Evolutionary conservation across 2,329 filamentous ascomycete species (phyloP), one percentile per base, ranked within the genome.

Genomic region (Verticillium nubilum): DNA sequence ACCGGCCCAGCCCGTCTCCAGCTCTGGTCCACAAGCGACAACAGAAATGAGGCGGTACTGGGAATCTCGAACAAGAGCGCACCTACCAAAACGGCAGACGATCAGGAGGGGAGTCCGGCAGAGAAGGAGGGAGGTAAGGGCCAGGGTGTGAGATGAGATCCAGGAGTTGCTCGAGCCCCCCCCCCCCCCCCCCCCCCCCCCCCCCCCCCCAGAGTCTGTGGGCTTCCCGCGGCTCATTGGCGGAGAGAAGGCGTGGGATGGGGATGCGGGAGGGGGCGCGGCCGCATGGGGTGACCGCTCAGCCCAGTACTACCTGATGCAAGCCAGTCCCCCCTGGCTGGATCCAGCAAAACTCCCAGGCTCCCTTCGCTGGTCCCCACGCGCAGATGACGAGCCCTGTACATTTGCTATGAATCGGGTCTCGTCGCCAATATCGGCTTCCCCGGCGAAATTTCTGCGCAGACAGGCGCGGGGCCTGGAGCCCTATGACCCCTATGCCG

Each of bases 181-280:
- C 42, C 52, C 12, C 33, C 52, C 56, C 25, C 57, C 59, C 61
- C 12, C 33, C 52, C 56, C 25, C 42, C 42, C 25, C 42, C 42
- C 42, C 52, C 12, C 33, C 52, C 56, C 25, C 57, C 59, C 61
- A 65, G 63, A 65, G 62, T 64, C 63, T 62, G 62, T 65, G 63
- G 62, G 63, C 54, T 58, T 63, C 52, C 61, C 58, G 59, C 55
- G 57, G 54, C 55, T 63, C 61, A 63, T 59, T 65, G 62, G 62
- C 61, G 62, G 62, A 61, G 59, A 56, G 50, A 50, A 29, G 54
- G 52, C 62, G 54, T 50, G 42, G 42, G 42, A 50, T 50, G 42
- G 42, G 42, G 42, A 50, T 50, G 42, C 19, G 56, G 52, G 58
- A 35, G 50, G 59, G 33, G 53, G 58, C 61, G 61, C 61, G 50